A percentile compares a stretch with the other conserved stretches of the same genome.
Conservation (phyloP, 495 filamentous ascomycete species). For the Neurospora discreta region DNA sequence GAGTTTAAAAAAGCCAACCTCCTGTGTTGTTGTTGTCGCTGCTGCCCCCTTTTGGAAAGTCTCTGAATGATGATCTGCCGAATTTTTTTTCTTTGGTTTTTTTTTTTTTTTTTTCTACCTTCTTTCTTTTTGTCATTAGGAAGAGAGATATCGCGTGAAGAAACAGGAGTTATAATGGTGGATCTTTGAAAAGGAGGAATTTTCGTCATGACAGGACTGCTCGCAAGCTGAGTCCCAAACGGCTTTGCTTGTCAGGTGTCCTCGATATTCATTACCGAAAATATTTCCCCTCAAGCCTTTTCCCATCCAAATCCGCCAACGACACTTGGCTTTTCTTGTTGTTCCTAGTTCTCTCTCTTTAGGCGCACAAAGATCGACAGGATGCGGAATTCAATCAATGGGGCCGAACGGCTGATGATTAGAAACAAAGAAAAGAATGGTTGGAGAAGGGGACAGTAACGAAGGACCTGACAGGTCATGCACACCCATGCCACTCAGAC, state of each 20-base stretch:
- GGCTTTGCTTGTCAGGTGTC: no score
- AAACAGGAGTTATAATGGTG: no score
- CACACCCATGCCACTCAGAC: not conserved
- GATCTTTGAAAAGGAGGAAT: no score
- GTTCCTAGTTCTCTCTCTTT: not conserved
- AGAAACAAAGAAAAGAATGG: not conserved
- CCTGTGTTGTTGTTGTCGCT: not conserved
- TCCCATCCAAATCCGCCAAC: not conserved
- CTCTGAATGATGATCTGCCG: not conserved
- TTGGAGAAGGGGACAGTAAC: not conserved
- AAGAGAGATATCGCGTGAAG: no score
- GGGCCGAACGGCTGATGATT: no score
- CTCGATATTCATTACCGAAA: no score
- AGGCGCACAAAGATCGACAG: not conserved
- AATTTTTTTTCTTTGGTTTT: no score
- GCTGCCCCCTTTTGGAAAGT: not conserved
- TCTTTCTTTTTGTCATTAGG: no score
- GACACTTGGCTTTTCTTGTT: not conserved
- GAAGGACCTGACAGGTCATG: not conserved
- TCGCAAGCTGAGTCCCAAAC: no score
- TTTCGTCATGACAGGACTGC: no score
- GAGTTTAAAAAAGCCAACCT: not conserved
- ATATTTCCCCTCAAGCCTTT: no score
- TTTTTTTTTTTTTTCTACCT: no score
- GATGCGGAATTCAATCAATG: not conserved